Evolutionary conservation across 768 basidiomycete species (phyloP), one percentile per base, ranked within the genome.

Genomic region (Pulveroboletus frians): DNA sequence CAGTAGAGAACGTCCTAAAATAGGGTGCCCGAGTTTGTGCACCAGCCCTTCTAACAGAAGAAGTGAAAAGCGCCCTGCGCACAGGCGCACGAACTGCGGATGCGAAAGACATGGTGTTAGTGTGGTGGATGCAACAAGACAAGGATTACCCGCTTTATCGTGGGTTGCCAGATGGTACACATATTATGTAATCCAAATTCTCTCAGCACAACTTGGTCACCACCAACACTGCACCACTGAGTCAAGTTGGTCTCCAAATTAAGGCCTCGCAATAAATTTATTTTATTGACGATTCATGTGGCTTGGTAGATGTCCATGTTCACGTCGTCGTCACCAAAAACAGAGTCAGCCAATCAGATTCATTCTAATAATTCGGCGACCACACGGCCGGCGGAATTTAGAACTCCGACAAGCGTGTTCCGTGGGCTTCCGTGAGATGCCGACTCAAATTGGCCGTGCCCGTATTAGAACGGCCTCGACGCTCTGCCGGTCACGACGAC

Each of bases 1-100:
- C 69, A 10, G 85, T 84, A 3, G 85, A 79, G 68, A 73, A 88
- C 36, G 70, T 73, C 60, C 85, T 77, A 68, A 77, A 78, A 13
- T 76, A 66, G 9, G 72, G 50, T 20, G 58, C 58, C 56, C 77
- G 72, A 54, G 73, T 50, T 42, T 64, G 59, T 8, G 57, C 26
- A 58, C 64, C 50, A 48, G 54, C n/a, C 61, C 67, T 52, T 50
- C 57, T 39, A 57, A 53, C 23, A 50, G 63, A 48, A 48, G 56
- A 41, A 40, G 73, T 60, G 49, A 64, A 53, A 39, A 71, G 66
- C 42, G 72, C 69, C 54, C 69, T 75, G 61, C 81, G 77, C 43
- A 74, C 61, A 23, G 82, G 74, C 5, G 70, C 63, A 55, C 82
- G 77, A 41, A 84, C 63, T 15, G 50, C 37, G 35, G 75, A 68